A percentile compares a stretch with the other conserved stretches of the same genome.
Evolutionary conservation across 2,329 filamentous ascomycete species (phyloP).

Genomic region (Curvularia lunata): DNA sequence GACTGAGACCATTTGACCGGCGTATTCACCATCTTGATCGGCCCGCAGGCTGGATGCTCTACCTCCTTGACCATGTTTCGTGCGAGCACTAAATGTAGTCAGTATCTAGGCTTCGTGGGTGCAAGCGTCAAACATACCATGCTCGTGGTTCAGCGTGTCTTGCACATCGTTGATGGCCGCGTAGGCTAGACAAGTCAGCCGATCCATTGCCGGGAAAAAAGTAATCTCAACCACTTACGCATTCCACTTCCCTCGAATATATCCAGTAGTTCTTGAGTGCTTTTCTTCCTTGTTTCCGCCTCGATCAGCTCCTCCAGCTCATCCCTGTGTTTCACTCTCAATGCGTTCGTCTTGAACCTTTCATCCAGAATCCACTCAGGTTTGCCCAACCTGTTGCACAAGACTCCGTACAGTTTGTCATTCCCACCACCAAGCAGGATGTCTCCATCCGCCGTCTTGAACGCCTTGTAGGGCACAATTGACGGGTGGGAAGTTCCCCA

Average conservation of each 20-base stretch:
- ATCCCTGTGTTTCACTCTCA: slow-evolving; percentile 71
- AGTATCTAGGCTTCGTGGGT: slow-evolving; percentile 8
- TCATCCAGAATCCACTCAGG: slow-evolving; percentile 64
- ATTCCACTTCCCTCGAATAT: slow-evolving; percentile 89
- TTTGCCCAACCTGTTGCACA: slow-evolving; percentile 64
- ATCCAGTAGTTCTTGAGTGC: slow-evolving; percentile 85
- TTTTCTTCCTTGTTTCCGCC: slow-evolving; percentile 72
- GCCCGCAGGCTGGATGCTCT: slow-evolving; percentile 81
- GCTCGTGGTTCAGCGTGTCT: slow-evolving; percentile 79
- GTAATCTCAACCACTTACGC: slow-evolving; percentile 53
- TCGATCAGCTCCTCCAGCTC: slow-evolving; percentile 83
- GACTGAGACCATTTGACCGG: slow-evolving; percentile 93
- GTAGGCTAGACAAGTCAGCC: slow-evolving; percentile 61
- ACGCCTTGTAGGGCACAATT: slow-evolving; percentile 94
- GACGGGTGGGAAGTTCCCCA: slow-evolving; percentile 99
- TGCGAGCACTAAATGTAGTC: slow-evolving; percentile 61
- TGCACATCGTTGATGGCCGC: slow-evolving; percentile 94
- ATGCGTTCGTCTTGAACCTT: slow-evolving; percentile 64
- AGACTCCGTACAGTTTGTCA: slow-evolving; percentile 65
- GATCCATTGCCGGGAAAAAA: neutral
- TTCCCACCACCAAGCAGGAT: slow-evolving; percentile 70
- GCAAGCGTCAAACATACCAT: slow-evolving; percentile 63
- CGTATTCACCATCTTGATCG: slow-evolving; percentile 89
- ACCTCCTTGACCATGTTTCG: slow-evolving; percentile 90
- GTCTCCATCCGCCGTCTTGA: slow-evolving; percentile 67